Conservation (phyloP, 2,329 filamentous ascomycete species). For the Incumbomyces lentus region DNA sequence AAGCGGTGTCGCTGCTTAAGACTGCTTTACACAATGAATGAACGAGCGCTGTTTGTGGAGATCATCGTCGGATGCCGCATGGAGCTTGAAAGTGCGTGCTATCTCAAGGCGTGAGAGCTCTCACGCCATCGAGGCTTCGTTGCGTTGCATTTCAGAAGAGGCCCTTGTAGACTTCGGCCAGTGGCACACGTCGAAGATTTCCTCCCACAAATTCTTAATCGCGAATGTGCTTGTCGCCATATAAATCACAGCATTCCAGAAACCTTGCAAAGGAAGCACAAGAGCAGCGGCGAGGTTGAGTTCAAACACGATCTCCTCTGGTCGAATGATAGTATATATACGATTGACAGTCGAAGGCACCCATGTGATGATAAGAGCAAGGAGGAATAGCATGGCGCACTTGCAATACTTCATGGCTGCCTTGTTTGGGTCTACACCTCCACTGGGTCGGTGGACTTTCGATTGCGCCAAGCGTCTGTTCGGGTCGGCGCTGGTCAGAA, state of each 20-base stretch:
- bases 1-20: not conserved
- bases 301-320: slow-evolving; percentile 41
- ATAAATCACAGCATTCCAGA: slow-evolving; percentile 78
- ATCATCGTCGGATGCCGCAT: not conserved
- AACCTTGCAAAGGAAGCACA: slow-evolving; percentile 70
- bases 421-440: slow-evolving; percentile 24
- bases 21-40: not conserved
- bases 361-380: slow-evolving; percentile 35
- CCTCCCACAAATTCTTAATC: slow-evolving; percentile 32
- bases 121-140: not conserved
- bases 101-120: too few species aligned
- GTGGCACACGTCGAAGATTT: slow-evolving; percentile 1
- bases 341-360: slow-evolving; percentile 67
- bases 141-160: not conserved
- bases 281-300: slow-evolving; percentile 62
- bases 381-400: slow-evolving; percentile 31
- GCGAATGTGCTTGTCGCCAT: slow-evolving; percentile 57
- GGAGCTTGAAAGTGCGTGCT: not conserved
- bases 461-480: not conserved
- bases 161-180: not conserved
- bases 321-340: slow-evolving; percentile 57
- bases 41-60: slow-evolving; percentile 5
- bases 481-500: not conserved
- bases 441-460: not conserved
- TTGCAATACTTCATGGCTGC: slow-evolving; percentile 32